These are phyloP conservation scores for Agaricus blazei DNA, from an alignment of 768 basidiomycete species.

Conservation along the genomic window DNA sequence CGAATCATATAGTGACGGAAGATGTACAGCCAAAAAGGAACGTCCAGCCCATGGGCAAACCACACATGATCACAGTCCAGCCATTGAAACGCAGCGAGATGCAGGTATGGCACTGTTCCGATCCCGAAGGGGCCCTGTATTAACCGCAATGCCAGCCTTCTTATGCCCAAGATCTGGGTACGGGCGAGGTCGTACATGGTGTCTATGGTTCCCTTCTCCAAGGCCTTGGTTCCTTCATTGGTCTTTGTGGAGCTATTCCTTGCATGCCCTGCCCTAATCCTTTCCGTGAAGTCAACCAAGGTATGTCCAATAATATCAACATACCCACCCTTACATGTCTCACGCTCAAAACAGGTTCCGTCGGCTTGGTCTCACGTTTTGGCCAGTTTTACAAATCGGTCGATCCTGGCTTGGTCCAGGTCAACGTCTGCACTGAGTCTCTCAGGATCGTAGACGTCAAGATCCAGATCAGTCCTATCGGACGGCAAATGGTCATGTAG, in stretches of 20 bases:
- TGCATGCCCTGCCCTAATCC: conserved; percentile 85
- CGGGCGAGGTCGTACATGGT: conserved; percentile 73
- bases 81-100: conserved; percentile 81
- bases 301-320: conserved; percentile 27
- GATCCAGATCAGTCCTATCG: conserved; percentile 89
- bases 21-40: conserved; percentile 36
- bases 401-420: conserved; percentile 86
- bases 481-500: conserved; percentile 80
- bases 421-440: conserved; percentile 92
- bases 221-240: conserved; percentile 60
- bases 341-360: conserved; percentile 52
- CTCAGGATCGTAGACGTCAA: conserved; percentile 90
- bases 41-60: conserved; percentile 16
- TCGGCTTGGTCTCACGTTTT: conserved; percentile 89
- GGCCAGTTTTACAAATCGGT: conserved; percentile 96
- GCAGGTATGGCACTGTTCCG: conserved; percentile 50
- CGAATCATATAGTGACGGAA: conserved; percentile 53
- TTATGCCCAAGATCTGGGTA: conserved; percentile 87
- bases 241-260: conserved; percentile 70
- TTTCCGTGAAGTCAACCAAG: conserved; percentile 82
- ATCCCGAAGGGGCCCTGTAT: background rate
- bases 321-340: conserved; percentile 11
- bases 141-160: conserved; percentile 52
- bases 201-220: conserved; percentile 81
- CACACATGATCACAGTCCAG: conserved; percentile 71